Evolutionary conservation across 2,329 filamentous ascomycete genomes (phyloP).

Genomic region (Bipolaris bicolor): DNA sequence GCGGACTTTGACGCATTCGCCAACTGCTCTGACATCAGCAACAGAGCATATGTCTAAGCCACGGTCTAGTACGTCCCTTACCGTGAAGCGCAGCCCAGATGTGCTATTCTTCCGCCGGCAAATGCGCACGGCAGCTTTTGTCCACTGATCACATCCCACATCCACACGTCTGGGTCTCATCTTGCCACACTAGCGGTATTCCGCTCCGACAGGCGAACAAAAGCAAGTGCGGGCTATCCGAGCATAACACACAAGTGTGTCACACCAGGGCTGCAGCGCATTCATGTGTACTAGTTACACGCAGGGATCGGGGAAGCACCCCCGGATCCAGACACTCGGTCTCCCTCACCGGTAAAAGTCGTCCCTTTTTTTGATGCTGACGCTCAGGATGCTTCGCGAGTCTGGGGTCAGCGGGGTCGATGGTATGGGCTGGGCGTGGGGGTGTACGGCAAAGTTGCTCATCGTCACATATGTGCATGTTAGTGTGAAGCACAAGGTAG

Average conservation of each 20-base stretch:
- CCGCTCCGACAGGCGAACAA: constrained; percentile 17
- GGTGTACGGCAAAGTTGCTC: constrained; percentile 18
- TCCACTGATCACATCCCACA: constrained; percentile 14
- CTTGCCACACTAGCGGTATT: constrained; percentile 25
- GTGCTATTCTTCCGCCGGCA: constrained; percentile 23
- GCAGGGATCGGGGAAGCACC: constrained; percentile 30
- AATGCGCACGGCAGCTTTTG: constrained; percentile 17
- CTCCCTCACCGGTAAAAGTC: constrained; percentile 24
- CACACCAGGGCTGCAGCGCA: constrained; percentile 18
- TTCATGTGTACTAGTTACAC: constrained; percentile 7
- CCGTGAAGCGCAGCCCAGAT: constrained; percentile 13
- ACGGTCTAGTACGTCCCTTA: constrained; percentile 14
- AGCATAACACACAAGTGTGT: constrained; percentile 20
- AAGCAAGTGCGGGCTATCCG: constrained; percentile 20
- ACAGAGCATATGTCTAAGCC: constrained; percentile 5
- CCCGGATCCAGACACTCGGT: constrained; percentile 32
- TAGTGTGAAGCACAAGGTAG: constrained; percentile 2
- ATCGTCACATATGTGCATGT: constrained; percentile 8
- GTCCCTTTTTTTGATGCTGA: constrained; percentile 19
- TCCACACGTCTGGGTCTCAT: constrained; percentile 4
- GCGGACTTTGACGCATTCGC: constrained; percentile 7
- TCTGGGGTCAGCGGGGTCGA: constrained; percentile 24
- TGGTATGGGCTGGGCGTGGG: constrained; percentile 19
- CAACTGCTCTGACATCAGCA: constrained; percentile 31
- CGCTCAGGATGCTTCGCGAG: constrained; percentile 13